Evolutionary conservation across 441 rosid species (phyloP), one percentile per base, ranked within the genome.

Genomic region (Manihot esculenta): DNA sequence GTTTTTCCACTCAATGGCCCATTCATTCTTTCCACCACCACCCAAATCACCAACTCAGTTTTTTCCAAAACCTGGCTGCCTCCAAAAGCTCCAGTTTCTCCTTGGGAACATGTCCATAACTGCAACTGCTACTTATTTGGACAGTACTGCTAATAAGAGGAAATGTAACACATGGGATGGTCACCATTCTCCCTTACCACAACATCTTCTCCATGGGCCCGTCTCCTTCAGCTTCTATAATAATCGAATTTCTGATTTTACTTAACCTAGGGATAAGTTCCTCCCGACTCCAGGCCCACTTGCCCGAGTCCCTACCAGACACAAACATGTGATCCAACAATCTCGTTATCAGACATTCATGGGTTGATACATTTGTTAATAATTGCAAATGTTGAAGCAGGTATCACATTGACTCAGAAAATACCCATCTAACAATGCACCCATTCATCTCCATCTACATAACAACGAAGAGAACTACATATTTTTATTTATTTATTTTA

Each of bases 91-190:
- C 55, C 41, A 48, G 20, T 57, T 66, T 70, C 72, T 69, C n/a
- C 10, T 64, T 75, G 74, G 53, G n/a, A 57, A 62, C 44, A 41
- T 70, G 67, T 47, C 35, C 67, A 73, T 80, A 57, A 77, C 72
- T 23, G 27, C 54, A 45, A 50, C 41, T 50, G 65, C 64, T 71
- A 63, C 48, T 60, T 41, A 61, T 55, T 64, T 57, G 65, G 76
- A 70, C 76, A 74, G 70, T 30, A 17, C 61, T 68, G 72, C 54
- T 49, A 12, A 47, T 23, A 48, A 59, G 53, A 10, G 49, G 42
- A 26, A 66, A 61, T 35, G 64, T 33, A 72, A 77, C 86, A 76
- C 80, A 77, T 76, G 78, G 74, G 53, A 44, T 65, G 69, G 78
- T 66, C 74, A 35, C 72, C 65, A 27, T 59, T 67, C 68, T 64